phyloP scores from a whole-genome alignment of 257 asterid genomes.

The Cruciata laevipes region DNA sequence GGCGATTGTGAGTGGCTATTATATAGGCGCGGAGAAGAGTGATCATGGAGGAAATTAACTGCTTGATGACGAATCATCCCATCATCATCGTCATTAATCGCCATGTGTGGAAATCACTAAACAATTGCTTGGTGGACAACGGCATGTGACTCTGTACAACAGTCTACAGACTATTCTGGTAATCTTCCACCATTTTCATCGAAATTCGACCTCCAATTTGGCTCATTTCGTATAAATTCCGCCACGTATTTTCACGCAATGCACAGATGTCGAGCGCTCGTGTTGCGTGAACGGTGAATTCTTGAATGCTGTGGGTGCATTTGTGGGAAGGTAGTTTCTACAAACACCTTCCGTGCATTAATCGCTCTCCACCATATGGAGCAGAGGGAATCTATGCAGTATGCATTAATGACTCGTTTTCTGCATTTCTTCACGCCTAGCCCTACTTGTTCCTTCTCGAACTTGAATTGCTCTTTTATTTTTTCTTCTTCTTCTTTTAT shows the following conservation, averaged over 20 bases:
- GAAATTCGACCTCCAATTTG: background rate
- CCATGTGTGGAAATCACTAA: background rate
- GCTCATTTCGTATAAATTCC: background rate
- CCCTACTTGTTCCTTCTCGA: too few relatives aligned
- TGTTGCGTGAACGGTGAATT: background rate
- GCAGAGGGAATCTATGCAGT: too few relatives aligned
- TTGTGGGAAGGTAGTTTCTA: background rate
- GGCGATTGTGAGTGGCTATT: slow-evolving; percentile 14
- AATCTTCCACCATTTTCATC: background rate
- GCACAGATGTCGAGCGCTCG: background rate
- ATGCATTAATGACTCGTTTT: too few relatives aligned
- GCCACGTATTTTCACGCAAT: background rate
- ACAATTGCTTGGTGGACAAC: slow-evolving; percentile 1
- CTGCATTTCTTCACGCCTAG: too few relatives aligned
- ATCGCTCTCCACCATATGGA: too few relatives aligned
- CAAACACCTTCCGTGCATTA: background rate
- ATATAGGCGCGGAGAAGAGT: slow-evolving; percentile 29
- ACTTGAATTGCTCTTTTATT: too few relatives aligned
- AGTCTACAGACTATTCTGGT: background rate
- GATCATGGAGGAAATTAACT: slow-evolving; percentile 21
- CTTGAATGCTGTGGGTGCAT: background rate
- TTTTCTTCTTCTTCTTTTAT: too few relatives aligned
- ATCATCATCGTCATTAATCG: background rate
- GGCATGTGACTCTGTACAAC: background rate
- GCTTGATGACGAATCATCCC: background rate